Evolutionary conservation across 1,284 basidiomycete species (phyloP), one percentile per base, ranked within the genome.

Genomic region (Fistulina hepatica): DNA sequence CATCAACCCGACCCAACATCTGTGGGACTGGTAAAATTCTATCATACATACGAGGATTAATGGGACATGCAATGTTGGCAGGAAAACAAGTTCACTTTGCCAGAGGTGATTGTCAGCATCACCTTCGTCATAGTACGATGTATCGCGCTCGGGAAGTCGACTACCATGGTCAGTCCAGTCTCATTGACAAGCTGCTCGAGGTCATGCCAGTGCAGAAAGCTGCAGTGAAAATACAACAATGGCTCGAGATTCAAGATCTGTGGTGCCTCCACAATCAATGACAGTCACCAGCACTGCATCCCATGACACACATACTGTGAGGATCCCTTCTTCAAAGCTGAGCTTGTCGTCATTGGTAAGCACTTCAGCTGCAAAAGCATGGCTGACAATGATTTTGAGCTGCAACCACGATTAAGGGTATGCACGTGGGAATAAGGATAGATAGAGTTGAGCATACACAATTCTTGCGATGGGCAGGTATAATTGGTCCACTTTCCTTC

Each of bases 281-380:
- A 22, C 9, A 16, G 17, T 32, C 19, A 17, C 13, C 15, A 26
- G 9, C 21, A 12, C 4, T n/a, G n/a, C 15, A 16, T 26, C 13
- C 9, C 24, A 28, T 24, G 5, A 11, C n/a, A 15, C 11, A 40
- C 50, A 25, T 28, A 60, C 56, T 19, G 47, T 52, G 8, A 55
- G 50, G n/a, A 53, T 55, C 4, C 56, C 59, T 33, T 52, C 44
- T 40, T 60, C 57, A 38, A 60, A 59, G 40, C 59, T 59, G 42
- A 59, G 56, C 2, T 50, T 40, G 7, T 48, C 48, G 33, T 60
- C 54, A 15, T 54, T 52, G 4, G 52, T 54, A 33, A 59, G 45
- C 10, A 59, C 50, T 17, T 54, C 49, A 6, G 51, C 48, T 8
- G 41, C 39, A 16, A 49, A 39, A 2, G 33, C 37, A 13, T 46